These are phyloP conservation scores for Hyaloscypha finlandica DNA, from an alignment of 495 filamentous ascomycete genomes.

Conservation along the genomic window DNA sequence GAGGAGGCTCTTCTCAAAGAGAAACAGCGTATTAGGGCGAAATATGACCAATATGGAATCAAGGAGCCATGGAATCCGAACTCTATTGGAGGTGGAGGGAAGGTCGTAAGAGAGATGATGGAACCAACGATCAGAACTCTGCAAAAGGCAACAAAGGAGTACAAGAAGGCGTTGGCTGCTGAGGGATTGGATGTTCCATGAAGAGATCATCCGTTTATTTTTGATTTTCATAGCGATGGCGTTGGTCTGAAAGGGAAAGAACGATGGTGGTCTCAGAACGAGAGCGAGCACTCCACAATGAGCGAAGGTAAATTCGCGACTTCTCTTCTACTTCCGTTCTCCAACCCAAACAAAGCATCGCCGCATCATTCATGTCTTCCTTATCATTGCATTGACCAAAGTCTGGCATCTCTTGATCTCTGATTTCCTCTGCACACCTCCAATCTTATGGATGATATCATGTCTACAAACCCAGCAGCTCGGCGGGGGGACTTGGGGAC, in stretches of 20 bases:
- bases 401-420: background rate
- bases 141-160: conserved; percentile 62
- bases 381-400: conserved; percentile 4
- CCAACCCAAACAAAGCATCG: conserved; percentile 7
- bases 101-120: conserved; percentile 74
- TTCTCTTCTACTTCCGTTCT: conserved; percentile 4
- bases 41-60: conserved; percentile 67
- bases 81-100: conserved; percentile 68
- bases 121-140: conserved; percentile 69
- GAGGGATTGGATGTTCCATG: conserved; percentile 27
- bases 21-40: conserved; percentile 67
- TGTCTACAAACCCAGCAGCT: conserved; percentile 2
- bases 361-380: background rate
- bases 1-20: conserved; percentile 56
- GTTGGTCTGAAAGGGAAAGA: conserved; percentile 21
- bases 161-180: conserved; percentile 61
- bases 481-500: background rate
- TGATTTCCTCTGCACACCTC: background rate
- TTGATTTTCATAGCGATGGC: conserved; percentile 30
- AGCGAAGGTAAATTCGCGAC: background rate
- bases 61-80: conserved; percentile 66
- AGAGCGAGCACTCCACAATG: conserved; percentile 3
- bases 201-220: background rate
- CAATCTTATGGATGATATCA: background rate
- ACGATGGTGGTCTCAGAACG: conserved; percentile 4